A percentile compares a stretch with the other conserved stretches of the same genome.
Evolutionary conservation across 768 basidiomycete species (phyloP).

Genomic region (Lepiota venenata): DNA sequence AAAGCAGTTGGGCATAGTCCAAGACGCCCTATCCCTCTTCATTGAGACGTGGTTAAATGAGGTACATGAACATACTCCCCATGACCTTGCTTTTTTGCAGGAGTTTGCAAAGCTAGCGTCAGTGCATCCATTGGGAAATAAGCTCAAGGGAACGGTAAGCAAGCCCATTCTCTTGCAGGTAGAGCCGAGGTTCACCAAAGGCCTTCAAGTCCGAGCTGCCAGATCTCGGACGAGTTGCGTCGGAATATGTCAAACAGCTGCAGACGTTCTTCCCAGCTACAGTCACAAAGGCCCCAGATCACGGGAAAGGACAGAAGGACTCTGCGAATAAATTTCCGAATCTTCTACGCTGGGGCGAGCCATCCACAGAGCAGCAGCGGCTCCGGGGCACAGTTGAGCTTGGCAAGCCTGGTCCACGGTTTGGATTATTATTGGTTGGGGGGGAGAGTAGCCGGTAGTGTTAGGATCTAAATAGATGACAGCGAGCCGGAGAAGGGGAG

Average conservation of each 20-base stretch:
- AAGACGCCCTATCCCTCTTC: conserved; percentile 38
- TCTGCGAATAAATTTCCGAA: conserved; percentile 31
- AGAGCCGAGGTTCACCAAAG: not conserved
- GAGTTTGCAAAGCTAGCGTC: conserved; percentile 33
- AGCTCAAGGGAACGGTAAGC: conserved; percentile 21
- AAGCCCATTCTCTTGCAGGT: not conserved
- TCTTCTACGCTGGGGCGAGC: conserved; percentile 50
- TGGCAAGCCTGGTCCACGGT: conserved; percentile 69
- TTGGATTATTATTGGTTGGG: conserved; percentile 70
- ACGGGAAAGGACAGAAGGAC: conserved; percentile 18
- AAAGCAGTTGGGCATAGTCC: conserved; percentile 21
- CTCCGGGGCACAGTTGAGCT: conserved; percentile 53
- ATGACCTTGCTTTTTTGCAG: conserved; percentile 50
- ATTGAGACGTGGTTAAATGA: conserved; percentile 30
- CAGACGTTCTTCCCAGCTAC: conserved; percentile 57
- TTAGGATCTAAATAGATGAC: conserved; percentile 1
- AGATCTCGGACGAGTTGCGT: conserved; percentile 12
- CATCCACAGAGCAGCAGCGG: conserved; percentile 37
- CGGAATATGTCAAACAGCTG: conserved; percentile 49
- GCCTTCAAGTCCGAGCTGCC: not conserved
- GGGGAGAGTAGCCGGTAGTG: conserved; percentile 22
- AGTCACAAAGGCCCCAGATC: conserved; percentile 36
- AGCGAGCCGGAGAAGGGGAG: not conserved
- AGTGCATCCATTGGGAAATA: conserved; percentile 17
- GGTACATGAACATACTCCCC: conserved; percentile 19